A percentile compares a stretch with the other conserved stretches of the same genome.
Evolutionary conservation across 1,139 yeast genomes (phyloP).

Genomic region (Hansenula lynferdii): DNA sequence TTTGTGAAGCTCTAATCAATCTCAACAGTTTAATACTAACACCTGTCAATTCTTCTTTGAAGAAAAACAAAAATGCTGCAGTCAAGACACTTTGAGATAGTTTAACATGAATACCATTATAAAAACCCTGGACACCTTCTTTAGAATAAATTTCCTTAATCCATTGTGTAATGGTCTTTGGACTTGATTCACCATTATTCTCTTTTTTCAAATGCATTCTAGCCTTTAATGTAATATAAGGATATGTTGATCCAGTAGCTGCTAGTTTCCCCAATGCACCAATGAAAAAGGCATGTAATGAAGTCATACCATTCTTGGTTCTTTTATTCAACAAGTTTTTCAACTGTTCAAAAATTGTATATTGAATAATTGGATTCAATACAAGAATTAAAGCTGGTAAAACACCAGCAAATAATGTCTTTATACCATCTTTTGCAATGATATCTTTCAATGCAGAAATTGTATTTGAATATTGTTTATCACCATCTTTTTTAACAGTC

Average conservation of each 20-base stretch:
- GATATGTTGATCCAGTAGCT: constrained; percentile 85
- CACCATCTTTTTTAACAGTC: constrained; percentile 43
- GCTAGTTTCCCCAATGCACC: constrained; percentile 89
- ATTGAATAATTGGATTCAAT: constrained; percentile 85
- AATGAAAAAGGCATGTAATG: constrained; percentile 60
- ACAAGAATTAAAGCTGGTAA: constrained; percentile 85
- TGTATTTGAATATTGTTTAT: constrained; percentile 35
- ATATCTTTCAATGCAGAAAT: constrained; percentile 56
- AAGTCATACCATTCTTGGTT: constrained; percentile 35
- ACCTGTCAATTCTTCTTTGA: constrained; percentile 75
- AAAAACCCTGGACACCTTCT: constrained; percentile 72
- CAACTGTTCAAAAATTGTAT: constrained; percentile 85
- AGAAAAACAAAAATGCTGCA: constrained; percentile 86
- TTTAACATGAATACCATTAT: constrained; percentile 78
- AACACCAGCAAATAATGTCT: constrained; percentile 75
- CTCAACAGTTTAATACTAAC: constrained; percentile 45
- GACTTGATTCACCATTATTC: constrained; percentile 9
- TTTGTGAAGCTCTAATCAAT: constrained; percentile 16
- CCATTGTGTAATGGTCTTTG: constrained; percentile 20
- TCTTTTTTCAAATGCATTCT: constrained; percentile 64
- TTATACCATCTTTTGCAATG: constrained; percentile 63
- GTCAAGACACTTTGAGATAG: constrained; percentile 79
- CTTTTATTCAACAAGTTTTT: constrained; percentile 56
- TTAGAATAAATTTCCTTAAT: constrained; percentile 46
- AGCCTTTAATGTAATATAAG: constrained; percentile 84